phyloP scores from a whole-genome alignment of 352 stramenopile species.

The Phytophthora pisi region DNA sequence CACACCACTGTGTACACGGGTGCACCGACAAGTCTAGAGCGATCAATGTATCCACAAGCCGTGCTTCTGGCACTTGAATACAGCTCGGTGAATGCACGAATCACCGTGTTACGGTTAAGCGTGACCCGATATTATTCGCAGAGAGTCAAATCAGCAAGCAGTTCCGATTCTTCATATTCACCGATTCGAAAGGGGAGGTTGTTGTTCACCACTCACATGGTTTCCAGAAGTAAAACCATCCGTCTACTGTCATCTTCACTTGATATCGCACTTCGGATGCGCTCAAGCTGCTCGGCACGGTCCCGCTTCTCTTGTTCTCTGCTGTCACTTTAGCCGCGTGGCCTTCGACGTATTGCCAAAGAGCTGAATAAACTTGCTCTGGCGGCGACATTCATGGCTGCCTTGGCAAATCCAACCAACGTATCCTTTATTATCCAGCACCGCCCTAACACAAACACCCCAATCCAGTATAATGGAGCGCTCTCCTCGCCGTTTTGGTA shows the following conservation, averaged over 20 bases:
- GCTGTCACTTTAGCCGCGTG: not conserved
- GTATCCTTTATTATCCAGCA: not conserved
- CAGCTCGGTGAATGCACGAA: not conserved
- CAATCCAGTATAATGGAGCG: not conserved
- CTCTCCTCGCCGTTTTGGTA: not conserved
- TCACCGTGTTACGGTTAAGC: not conserved
- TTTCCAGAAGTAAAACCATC: not conserved
- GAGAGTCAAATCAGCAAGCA: not conserved
- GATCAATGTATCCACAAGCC: not conserved
- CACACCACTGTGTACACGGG: not conserved
- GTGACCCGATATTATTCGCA: not conserved
- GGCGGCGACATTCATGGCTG: not conserved
- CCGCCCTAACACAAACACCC: not conserved
- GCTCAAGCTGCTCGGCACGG: not conserved
- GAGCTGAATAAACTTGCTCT: not conserved
- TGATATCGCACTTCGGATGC: not conserved
- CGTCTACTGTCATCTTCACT: not conserved
- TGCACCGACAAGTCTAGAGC: not conserved
- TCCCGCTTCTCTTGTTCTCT: not conserved
- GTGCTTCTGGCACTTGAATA: not conserved
- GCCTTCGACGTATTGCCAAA: not conserved
- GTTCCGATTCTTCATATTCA: not conserved
- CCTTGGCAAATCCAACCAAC: not conserved
- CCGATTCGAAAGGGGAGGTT: not conserved
- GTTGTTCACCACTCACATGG: not conserved